phyloP scores from a whole-genome alignment of 352 stramenopile genomes.

The Globisporangium radiosum region DNA sequence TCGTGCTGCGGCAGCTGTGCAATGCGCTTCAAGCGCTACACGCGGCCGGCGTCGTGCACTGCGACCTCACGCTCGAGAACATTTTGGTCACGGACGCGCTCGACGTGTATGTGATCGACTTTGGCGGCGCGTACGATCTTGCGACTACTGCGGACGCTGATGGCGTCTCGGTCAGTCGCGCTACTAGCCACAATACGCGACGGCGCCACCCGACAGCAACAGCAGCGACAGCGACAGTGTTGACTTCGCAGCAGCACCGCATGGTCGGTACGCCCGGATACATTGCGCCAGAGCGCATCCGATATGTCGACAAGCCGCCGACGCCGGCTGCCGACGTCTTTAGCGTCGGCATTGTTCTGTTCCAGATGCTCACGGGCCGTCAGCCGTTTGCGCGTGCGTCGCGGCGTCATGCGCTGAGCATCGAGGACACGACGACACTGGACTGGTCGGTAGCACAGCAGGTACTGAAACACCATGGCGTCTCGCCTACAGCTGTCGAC shows the following conservation, averaged over 20 bases:
- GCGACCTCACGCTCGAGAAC: conserved; percentile 98
- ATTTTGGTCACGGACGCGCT: conserved; percentile 58
- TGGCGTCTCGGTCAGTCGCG: too few relatives aligned
- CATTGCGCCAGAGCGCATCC: conserved; percentile 49
- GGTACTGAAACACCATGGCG: conserved; percentile 17
- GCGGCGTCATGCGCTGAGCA: conserved; percentile 20
- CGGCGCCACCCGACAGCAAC: not conserved
- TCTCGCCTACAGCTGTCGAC: conserved; percentile 24
- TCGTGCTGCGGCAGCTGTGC: conserved; percentile 31
- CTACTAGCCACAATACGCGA: too few relatives aligned
- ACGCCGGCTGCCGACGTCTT: conserved; percentile 48
- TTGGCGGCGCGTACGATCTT: conserved; percentile 44
- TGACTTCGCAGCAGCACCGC: not conserved
- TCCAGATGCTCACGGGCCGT: conserved; percentile 48
- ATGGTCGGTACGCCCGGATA: conserved; percentile 67
- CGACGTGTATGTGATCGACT: conserved; percentile 48
- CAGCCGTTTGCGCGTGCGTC: conserved; percentile 35
- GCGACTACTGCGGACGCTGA: conserved; percentile 6
- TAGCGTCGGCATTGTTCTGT: conserved; percentile 52
- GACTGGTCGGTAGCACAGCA: conserved; percentile 33
- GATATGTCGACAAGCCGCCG: conserved; percentile 23
- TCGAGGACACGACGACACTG: conserved; percentile 35
- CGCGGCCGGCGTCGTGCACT: conserved; percentile 90
- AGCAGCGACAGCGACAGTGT: not conserved
- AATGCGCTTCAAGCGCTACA: conserved; percentile 91